Conservation (phyloP, 257 asterid species). For the Dorcoceras hygrometricum region DNA sequence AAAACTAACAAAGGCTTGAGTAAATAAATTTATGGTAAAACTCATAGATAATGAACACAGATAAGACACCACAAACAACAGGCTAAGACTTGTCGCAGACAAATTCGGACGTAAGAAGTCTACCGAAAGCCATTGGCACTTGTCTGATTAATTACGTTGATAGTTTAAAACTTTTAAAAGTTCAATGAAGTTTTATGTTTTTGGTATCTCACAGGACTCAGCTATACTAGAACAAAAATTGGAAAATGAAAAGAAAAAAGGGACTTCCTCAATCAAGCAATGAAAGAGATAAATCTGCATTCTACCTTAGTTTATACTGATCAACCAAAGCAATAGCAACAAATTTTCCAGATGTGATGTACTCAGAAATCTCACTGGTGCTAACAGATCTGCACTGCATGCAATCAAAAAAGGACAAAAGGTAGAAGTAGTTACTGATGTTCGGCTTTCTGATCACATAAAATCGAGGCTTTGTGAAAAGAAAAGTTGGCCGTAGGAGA, state of each 20-base stretch:
- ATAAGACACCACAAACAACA: not conserved
- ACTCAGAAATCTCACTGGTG: conserved; percentile 54
- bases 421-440: not conserved
- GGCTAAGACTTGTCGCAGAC: too few species aligned
- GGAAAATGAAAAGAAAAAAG: not conserved
- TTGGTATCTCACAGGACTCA: too few species aligned
- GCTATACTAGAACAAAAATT: not conserved
- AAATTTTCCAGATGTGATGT: conserved; percentile 68
- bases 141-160: too few species aligned
- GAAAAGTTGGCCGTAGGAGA: conserved; percentile 6
- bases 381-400: conserved; percentile 88
- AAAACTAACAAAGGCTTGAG: too few species aligned
- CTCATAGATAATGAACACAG: conserved; percentile 6
- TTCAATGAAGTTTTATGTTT: too few species aligned
- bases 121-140: too few species aligned
- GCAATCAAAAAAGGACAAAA: not conserved
- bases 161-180: too few species aligned
- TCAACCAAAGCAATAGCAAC: conserved; percentile 83
- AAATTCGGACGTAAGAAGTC: too few species aligned
- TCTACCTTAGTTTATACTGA: conserved; percentile 74
- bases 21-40: not conserved
- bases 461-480: conserved; percentile 7
- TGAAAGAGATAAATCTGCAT: conserved; percentile 9
- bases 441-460: too few species aligned
- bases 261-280: conserved; percentile 8